phyloP scores from a whole-genome alignment of 169 alveolate genomes.

The Plasmodium reichenowi region DNA sequence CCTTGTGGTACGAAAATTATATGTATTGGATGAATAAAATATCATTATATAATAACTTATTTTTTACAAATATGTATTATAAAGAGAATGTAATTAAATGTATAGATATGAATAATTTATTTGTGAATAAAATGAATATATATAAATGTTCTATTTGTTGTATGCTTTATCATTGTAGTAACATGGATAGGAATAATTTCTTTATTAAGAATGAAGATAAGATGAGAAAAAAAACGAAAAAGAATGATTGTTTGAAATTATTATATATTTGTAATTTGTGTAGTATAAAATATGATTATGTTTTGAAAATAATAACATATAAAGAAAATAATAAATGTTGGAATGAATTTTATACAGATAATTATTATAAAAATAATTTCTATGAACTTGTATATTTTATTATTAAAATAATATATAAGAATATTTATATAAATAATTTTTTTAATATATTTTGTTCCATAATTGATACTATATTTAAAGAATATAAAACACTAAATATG shows the following conservation, averaged over 20 bases:
- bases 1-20: neutral
- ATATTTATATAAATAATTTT: slow-evolving; percentile 27
- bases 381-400: slow-evolving; percentile 51
- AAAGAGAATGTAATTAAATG: neutral
- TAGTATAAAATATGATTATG: slow-evolving; percentile 10
- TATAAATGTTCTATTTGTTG: slow-evolving; percentile 68
- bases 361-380: slow-evolving; percentile 17
- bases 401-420: slow-evolving; percentile 17
- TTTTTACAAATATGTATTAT: slow-evolving; percentile 28
- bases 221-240: neutral
- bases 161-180: slow-evolving; percentile 29
- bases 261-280: slow-evolving; percentile 28
- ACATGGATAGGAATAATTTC: too few species aligned
- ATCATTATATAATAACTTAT: slow-evolving; percentile 29
- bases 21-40: slow-evolving; percentile 44
- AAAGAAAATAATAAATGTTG: neutral
- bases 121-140: neutral
- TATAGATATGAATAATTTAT: slow-evolving; percentile 7
- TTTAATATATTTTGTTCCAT: slow-evolving; percentile 24
- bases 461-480: slow-evolving; percentile 29
- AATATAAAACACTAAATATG: slow-evolving; percentile 2
- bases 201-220: neutral
- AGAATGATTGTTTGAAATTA: neutral
- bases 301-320: slow-evolving; percentile 2
- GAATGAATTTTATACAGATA: slow-evolving; percentile 2